A percentile compares a stretch with the other conserved stretches of the same genome.
These are phyloP conservation scores for Oryza longistaminata DNA, from an alignment of 176 grass and related monocot genomes.

Conservation along the genomic window DNA sequence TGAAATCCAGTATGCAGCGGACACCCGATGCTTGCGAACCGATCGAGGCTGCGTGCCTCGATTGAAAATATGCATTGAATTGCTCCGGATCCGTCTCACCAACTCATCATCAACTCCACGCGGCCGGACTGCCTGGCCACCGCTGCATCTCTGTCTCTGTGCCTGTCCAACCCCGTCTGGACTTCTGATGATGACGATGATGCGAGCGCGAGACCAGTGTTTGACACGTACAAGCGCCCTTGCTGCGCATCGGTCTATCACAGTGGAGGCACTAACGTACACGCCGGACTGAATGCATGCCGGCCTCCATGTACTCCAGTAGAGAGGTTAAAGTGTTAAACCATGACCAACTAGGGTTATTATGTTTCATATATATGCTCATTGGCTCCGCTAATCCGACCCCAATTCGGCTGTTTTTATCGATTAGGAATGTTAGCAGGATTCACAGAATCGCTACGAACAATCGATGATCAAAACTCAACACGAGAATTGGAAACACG, in stretches of 20 bases:
- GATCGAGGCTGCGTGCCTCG: neutral
- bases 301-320: neutral
- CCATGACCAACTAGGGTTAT: neutral
- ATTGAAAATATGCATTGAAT: constrained; percentile 50
- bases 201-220: neutral
- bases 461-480: no score
- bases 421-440: no score
- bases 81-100: constrained; percentile 37
- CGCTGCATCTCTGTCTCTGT: neutral
- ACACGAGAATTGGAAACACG: no score
- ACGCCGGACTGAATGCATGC: neutral
- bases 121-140: neutral
- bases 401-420: no score
- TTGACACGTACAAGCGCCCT: neutral
- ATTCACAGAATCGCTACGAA: no score
- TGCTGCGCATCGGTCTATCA: neutral
- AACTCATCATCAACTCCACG: constrained; percentile 38
- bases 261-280: neutral
- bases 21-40: neutral
- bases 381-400: no score
- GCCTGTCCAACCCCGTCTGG: neutral
- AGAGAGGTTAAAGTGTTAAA: neutral
- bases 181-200: neutral
- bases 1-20: constrained; percentile 5
- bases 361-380: neutral